Evolutionary conservation across 768 basidiomycete species (phyloP).

Genomic region (Kwoniella heveanensis): DNA sequence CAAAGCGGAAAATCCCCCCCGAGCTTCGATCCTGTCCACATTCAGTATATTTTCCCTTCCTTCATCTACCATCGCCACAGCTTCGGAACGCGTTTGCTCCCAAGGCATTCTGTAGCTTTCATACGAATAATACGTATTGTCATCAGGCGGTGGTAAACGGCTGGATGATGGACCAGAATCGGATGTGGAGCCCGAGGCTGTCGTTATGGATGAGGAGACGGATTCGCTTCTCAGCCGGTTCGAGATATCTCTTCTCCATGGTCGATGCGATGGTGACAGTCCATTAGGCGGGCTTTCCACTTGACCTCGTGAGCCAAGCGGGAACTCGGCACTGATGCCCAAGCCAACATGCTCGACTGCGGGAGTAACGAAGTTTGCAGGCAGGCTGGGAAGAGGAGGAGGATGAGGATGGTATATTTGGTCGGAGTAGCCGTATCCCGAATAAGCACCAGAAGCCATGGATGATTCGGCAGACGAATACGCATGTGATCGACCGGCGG

Average conservation of each 20-base stretch:
- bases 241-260: slow-evolving; percentile 40
- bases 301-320: slow-evolving; percentile 12
- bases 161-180: slow-evolving; percentile 30
- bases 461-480: slow-evolving; percentile 46
- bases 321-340: slow-evolving; percentile 34
- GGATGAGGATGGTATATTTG: slow-evolving; percentile 40
- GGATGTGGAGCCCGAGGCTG: slow-evolving; percentile 31
- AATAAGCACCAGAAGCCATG: slow-evolving; percentile 44
- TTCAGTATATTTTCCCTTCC: slow-evolving; percentile 48
- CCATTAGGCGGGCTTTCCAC: slow-evolving; percentile 20
- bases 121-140: slow-evolving; percentile 26
- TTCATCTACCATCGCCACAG: slow-evolving; percentile 48
- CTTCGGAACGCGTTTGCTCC: slow-evolving; percentile 24
- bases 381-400: slow-evolving; percentile 42
- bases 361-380: slow-evolving; percentile 17
- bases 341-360: slow-evolving; percentile 37
- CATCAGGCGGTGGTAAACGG: slow-evolving; percentile 17
- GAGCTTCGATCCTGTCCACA: slow-evolving; percentile 28
- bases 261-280: slow-evolving; percentile 32
- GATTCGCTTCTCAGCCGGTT: slow-evolving; percentile 45
- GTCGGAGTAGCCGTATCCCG: slow-evolving; percentile 35
- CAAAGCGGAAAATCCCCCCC: slow-evolving; percentile 48
- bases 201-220: slow-evolving; percentile 38
- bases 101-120: slow-evolving; percentile 26
- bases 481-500: slow-evolving; percentile 39